Percentiles rank a stretch among this genome's conserved stretches.
These are phyloP conservation scores for Penicillium atrosanguineum DNA, from an alignment of 495 filamentous ascomycete genomes.

Conservation along the genomic window DNA sequence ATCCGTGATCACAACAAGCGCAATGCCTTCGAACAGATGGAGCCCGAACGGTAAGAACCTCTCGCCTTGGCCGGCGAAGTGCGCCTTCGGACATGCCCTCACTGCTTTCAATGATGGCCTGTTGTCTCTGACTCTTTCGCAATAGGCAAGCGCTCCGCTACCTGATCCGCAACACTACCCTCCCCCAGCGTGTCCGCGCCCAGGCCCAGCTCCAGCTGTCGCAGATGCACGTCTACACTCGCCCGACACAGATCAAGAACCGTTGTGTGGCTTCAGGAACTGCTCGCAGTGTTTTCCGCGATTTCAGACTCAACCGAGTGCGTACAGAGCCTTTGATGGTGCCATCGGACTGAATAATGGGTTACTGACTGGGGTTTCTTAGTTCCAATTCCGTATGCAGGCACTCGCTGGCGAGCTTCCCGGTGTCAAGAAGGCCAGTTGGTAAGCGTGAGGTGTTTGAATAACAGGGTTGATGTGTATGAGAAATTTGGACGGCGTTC, in stretches of 20 bases:
- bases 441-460: conserved; percentile 50
- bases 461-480: conserved; percentile 9
- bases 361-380: conserved; percentile 5
- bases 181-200: conserved; percentile 75
- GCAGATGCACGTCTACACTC: conserved; percentile 92
- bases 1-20: conserved; percentile 95
- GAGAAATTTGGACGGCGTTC: conserved; percentile 32
- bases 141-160: conserved; percentile 92
- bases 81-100: not conserved
- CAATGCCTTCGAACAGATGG: conserved; percentile 80
- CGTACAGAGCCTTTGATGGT: conserved; percentile 29
- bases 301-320: conserved; percentile 90
- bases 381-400: conserved; percentile 92
- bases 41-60: conserved; percentile 71
- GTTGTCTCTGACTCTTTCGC: not conserved
- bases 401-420: conserved; percentile 85
- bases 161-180: conserved; percentile 85
- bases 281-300: conserved; percentile 77
- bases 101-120: not conserved
- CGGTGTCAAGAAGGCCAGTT: conserved; percentile 93
- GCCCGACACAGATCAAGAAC: conserved; percentile 89
- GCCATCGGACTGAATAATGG: conserved; percentile 21
- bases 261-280: conserved; percentile 87
- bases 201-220: conserved; percentile 89
- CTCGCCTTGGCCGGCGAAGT: not conserved